Evolutionary conservation across 768 basidiomycete species (phyloP).

Genomic region (Suillus paluster): DNA sequence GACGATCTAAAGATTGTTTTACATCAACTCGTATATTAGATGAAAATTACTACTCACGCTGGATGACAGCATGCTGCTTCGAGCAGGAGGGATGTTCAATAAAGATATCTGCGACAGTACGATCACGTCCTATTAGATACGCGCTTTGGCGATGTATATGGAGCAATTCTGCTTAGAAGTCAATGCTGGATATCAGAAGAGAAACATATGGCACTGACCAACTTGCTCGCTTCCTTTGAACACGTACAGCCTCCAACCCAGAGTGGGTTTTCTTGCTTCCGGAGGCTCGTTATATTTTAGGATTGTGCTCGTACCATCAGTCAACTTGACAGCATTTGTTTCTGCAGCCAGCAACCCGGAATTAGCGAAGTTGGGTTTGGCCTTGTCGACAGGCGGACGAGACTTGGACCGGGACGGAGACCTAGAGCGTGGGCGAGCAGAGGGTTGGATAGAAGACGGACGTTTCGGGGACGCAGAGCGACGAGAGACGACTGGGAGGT

Average conservation of each 20-base stretch:
- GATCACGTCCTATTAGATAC: constrained; percentile 92
- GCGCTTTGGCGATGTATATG: constrained; percentile 95
- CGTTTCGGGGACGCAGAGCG: constrained; percentile 69
- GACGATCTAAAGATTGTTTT: constrained; percentile 59
- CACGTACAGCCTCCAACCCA: constrained; percentile 95
- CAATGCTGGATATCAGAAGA: background rate
- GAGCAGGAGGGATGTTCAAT: constrained; percentile 97
- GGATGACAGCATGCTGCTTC: constrained; percentile 97
- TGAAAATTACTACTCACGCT: constrained; percentile 58
- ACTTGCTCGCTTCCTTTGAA: constrained; percentile 95
- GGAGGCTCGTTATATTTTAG: constrained; percentile 99
- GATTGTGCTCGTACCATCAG: constrained; percentile 78
- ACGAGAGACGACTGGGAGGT: constrained; percentile 37
- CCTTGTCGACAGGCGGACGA: constrained; percentile 54
- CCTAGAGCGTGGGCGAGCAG: constrained; percentile 35
- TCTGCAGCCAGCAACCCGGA: constrained; percentile 95
- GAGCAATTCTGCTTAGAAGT: constrained; percentile 65
- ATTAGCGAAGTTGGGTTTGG: constrained; percentile 87
- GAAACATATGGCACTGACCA: constrained; percentile 57
- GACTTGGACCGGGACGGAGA: constrained; percentile 47
- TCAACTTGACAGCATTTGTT: constrained; percentile 85
- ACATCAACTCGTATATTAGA: constrained; percentile 13
- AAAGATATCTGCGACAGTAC: constrained; percentile 82
- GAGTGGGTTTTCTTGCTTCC: constrained; percentile 89
- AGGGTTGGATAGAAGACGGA: constrained; percentile 32